Evolutionary conservation across 768 basidiomycete genomes (phyloP), one percentile per base, ranked within the genome.

Genomic region (Punctularia strigosozonata): DNA sequence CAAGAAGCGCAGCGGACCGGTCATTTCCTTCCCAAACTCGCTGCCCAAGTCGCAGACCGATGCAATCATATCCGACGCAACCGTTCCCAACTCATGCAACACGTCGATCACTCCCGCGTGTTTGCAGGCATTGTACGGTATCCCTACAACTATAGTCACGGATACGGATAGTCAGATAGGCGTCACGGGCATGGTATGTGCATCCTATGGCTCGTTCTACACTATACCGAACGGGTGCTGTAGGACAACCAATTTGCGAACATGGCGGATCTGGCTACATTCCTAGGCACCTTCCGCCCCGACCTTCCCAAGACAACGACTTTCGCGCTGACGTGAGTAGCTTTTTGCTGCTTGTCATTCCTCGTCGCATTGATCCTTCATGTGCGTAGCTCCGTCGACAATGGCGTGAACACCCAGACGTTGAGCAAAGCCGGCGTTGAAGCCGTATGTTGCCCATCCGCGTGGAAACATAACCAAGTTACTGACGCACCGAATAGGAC

Each of bases 211-310:
- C 10, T 6, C 8, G 37, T 13, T 32, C 31, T 28, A 5, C 2
- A 22, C 24, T n/a, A 19, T 41, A 31, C n/a, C n/a, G n/a, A n/a
- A n/a, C n/a, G 46, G 17, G 43, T 40, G 69, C 71, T 68, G 43
- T 72, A 75, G 48, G 74, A 64, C 46, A 66, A 67, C 4, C 73
- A 73, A 0, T 63, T 70, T 41, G 54, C 69, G 6, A 73, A 62
- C 45, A 36, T 59, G 34, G 48, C 54, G 2, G 73, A 73, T 39
- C 59, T 73, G 15, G 53, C 73, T 38, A 17, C 63, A 47, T 74
- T 74, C 45, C 49, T 57, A 28, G 40, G 24, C 13, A 59, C 59
- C 38, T 66, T 60, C 45, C 55, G 63, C 3, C 46, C 8, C 10
- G 19, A 35, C n/a, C 38, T 60, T 15, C 52, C 60, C 20, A 47